Evolutionary conservation across 345 rosid species (phyloP).

Genomic region (Eucalyptus melliodora): DNA sequence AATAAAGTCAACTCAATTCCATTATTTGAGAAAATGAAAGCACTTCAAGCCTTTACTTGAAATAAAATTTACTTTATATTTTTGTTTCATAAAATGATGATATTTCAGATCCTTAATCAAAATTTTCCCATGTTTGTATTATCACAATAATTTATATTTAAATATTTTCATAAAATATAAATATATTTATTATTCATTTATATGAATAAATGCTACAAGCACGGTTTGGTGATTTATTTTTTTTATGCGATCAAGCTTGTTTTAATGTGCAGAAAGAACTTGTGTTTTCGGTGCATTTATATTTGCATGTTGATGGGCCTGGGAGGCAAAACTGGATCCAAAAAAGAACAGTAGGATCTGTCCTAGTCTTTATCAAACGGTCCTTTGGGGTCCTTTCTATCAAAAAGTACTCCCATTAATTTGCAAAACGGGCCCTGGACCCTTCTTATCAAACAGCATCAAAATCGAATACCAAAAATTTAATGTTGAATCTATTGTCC

Average conservation of each 20-base stretch:
- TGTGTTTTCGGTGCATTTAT: neutral
- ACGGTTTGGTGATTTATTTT: neutral
- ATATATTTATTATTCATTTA: too few species aligned
- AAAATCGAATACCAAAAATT: neutral
- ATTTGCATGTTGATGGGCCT: neutral
- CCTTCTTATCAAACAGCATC: too few species aligned
- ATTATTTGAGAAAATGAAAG: too few species aligned
- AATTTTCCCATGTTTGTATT: too few species aligned
- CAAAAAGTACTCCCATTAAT: neutral
- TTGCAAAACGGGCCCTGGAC: neutral
- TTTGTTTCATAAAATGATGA: too few species aligned
- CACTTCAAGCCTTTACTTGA: too few species aligned
- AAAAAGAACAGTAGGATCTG: neutral
- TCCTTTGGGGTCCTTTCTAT: neutral
- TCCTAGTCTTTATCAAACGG: neutral
- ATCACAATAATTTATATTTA: too few species aligned
- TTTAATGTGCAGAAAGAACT: neutral
- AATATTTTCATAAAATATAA: too few species aligned
- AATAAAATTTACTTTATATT: too few species aligned
- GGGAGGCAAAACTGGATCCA: neutral
- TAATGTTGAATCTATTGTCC: neutral
- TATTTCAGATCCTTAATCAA: accelerated
- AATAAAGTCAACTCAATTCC: too few species aligned
- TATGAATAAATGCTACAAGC: too few species aligned
- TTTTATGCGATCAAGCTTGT: neutral